phyloP scores from a whole-genome alignment of 2,329 filamentous ascomycete species.

The Aspergillus awamori region DNA sequence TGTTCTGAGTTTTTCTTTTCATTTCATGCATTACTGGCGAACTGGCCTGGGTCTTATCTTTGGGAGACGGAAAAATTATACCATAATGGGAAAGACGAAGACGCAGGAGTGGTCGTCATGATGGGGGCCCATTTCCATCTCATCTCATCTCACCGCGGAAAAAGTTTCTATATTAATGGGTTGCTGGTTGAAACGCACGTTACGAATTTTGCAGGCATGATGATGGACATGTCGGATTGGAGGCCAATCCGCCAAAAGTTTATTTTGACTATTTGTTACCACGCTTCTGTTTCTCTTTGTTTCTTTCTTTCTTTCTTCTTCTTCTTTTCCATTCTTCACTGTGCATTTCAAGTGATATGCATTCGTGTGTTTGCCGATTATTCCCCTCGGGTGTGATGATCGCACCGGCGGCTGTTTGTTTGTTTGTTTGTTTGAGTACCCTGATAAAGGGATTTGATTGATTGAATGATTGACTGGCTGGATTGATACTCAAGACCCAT shows the following conservation, averaged over 20 bases:
- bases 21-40: slow-evolving; percentile 29
- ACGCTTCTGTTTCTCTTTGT: background rate
- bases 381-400: slow-evolving; percentile 20
- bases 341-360: background rate
- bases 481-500: slow-evolving; percentile 1
- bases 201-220: slow-evolving; percentile 20
- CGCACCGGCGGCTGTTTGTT: slow-evolving; percentile 20
- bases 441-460: slow-evolving; percentile 13
- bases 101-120: slow-evolving; percentile 4
- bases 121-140: background rate
- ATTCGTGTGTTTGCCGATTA: slow-evolving; percentile 5
- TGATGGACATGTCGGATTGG: slow-evolving; percentile 13
- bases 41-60: slow-evolving; percentile 24
- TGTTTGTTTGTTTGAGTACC: slow-evolving; percentile 4
- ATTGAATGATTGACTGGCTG: slow-evolving; percentile 12
- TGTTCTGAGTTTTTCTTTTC: background rate
- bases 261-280: background rate
- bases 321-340: slow-evolving; percentile 1
- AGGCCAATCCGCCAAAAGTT: slow-evolving; percentile 15
- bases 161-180: slow-evolving; percentile 13
- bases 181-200: slow-evolving; percentile 21
- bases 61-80: slow-evolving; percentile 22
- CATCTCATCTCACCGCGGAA: background rate
- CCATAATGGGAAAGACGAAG: slow-evolving; percentile 18
- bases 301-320: background rate